Evolutionary conservation across 2,329 filamentous ascomycete genomes (phyloP), one percentile per base, ranked within the genome.

Genomic region (Aspergillus glaucus): DNA sequence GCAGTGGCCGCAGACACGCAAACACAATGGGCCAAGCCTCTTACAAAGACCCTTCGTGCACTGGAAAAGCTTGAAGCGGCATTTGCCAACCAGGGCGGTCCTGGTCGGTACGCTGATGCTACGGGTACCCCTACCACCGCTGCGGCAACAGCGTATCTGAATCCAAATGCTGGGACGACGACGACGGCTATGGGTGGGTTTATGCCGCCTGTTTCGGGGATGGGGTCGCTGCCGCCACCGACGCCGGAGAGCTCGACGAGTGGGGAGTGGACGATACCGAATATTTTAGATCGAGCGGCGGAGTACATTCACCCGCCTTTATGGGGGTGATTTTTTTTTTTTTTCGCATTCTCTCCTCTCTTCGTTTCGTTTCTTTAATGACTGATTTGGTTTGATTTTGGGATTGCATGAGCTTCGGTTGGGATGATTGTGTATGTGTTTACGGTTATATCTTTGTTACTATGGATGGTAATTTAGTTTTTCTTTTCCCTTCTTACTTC

Each of bases 281-380:
- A 71, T 50, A 58, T 75, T n/a, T 48, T 74, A 10, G 72, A 75
- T 50, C 64, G 72, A 12, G 72, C 72, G 32, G 62, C 68, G n/a
- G 71, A 75, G 57, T 75, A 74, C 55, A 74, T 75, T 9, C 72
- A 74, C 49, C 71, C 73, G 14, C 71, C 72, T 2, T 56, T 75
- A 10, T 75, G 73, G 73, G 59, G 66, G 34, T 70, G 54, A 53
- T 12, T 2, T 24, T 15, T 15, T 15, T 15, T 15, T 15, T 15
- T 15, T 15, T 19, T 21, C 8, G n/a, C 22, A 37, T 40, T 32
- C 14, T 15, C 14, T 44, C 3, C 24, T 30, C 28, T 14, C 32
- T 42, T 42, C 28, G 30, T 22, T 26, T 36, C 47, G 26, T 10
- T 3, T 44, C 12, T 41, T 5, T 39, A 32, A 39, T 41, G 45